Percentiles rank a stretch among this genome's conserved stretches.
Conservation (phyloP, 1,284 basidiomycete species). For the Xerocomus nothofagi region DNA sequence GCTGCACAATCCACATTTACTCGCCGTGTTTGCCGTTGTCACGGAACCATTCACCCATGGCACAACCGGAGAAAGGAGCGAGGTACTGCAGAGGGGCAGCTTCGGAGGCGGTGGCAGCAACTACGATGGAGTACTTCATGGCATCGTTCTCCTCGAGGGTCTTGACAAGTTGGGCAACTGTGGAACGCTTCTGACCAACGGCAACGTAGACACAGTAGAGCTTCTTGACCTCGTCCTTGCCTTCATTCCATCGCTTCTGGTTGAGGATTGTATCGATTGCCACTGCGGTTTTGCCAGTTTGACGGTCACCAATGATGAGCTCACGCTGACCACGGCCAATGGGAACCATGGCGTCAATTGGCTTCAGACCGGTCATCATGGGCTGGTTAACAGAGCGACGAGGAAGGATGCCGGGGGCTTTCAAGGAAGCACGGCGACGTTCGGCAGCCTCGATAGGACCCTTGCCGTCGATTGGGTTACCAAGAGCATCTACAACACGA, state of each 20-base stretch:
- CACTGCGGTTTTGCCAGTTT: slow-evolving; percentile 98
- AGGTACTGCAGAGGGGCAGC: slow-evolving; percentile 99
- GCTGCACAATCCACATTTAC: slow-evolving; percentile 23
- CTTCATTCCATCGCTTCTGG: slow-evolving; percentile 99
- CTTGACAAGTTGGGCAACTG: slow-evolving; percentile 98
- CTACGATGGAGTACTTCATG: slow-evolving; percentile 99
- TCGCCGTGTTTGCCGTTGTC: slow-evolving; percentile 95
- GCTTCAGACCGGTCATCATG: slow-evolving; percentile 99
- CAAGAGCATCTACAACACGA: slow-evolving; percentile 98
- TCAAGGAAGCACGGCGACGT: slow-evolving; percentile 95
- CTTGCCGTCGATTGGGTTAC: slow-evolving; percentile 99
- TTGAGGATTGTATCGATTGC: slow-evolving; percentile 99
- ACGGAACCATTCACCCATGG: slow-evolving; percentile 99
- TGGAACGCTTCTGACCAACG: slow-evolving; percentile 98
- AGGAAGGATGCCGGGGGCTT: slow-evolving; percentile 98
- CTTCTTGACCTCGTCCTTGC: slow-evolving; percentile 94
- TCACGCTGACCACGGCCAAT: slow-evolving; percentile 99
- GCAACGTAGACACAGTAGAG: slow-evolving; percentile 99
- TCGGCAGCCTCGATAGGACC: slow-evolving; percentile 92
- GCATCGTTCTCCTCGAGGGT: slow-evolving; percentile 99
- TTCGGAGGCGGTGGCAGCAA: slow-evolving; percentile 98
- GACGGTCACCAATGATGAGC: slow-evolving; percentile 99
- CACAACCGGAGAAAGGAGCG: slow-evolving; percentile 99
- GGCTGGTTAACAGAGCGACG: slow-evolving; percentile 99
- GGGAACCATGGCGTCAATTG: slow-evolving; percentile 99